Evolutionary conservation across 2,329 filamentous ascomycete species (phyloP), one percentile per base, ranked within the genome.

Genomic region (Sordariomycetes sp.): DNA sequence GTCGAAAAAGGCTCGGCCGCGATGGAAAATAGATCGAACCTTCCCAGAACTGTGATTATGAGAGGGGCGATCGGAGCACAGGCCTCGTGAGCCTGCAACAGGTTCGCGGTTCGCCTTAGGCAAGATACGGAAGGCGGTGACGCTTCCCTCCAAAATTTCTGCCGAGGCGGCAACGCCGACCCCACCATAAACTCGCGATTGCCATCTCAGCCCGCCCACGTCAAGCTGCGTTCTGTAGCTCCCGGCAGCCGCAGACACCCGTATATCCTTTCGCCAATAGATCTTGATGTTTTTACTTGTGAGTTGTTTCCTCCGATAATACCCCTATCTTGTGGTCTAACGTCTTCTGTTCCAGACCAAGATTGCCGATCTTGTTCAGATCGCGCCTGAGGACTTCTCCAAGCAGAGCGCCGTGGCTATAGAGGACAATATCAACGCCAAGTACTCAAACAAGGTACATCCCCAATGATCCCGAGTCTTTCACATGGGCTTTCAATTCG

Each of bases 401-500:
- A 94, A 94, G 70, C 78, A 83, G 60, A 95, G 89, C 66, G 80
- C 83, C 35, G 81, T 90, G 61, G 90, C 90, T 1, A 89, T 99
- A 61, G 90, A 96, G 72, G 91, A 99, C 74, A 94, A 94, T 65
- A 94, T 99, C 73, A 97, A 99, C 69, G 80, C 85, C 61, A 99
- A 99, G 73, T 99, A 96, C 71, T 85, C 92, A 59, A 96, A 99
- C 74, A 94, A 92, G 72, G 28, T 32, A 32, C 28, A 4, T 32
- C 8, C 8, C 28, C 8, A 32, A 3, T 4, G 8, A 32, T 8
- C 8, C 28, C 3, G 28, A 32, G 28, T 8, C 28, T 32, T 32
- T 8, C 8, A 8, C 8, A 32, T 32, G 28, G 28, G 28, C 4
- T 32, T 32, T 3, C 28, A 32, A 32, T 3, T 32, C 28, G 4